Base-by-base conservation (phyloP, 2,329 filamentous ascomycete genomes). In the Sphaceloma murrayae region DNA sequence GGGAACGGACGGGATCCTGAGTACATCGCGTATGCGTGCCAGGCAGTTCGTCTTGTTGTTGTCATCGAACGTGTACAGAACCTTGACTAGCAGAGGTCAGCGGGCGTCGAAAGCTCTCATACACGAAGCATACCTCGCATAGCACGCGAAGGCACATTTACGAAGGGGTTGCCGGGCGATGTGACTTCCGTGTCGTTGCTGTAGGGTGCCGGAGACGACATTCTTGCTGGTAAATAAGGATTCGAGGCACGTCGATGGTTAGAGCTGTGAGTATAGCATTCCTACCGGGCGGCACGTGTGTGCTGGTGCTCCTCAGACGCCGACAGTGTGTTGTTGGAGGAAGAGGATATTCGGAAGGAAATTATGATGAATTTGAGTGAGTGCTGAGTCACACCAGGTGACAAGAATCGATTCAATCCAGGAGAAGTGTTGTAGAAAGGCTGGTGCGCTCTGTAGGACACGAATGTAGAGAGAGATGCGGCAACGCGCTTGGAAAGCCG, bases 21-120 rank as follows among this genome's bases (percentile, higher is more conserved):
- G 70, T 11, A 82, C 73, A 48, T 89, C 80, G 13, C 85, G 82
- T 70, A 85, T 82, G 56, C 89, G 77, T 48, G 89, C 88, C 39
- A 98, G 73, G 63, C 87, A 95, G 59, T 89, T 88, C 51, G 86
- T 81, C 64, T 87, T 87, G 66, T 78, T 82, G 53, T 89, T 81
- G 58, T 81, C 80, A 62, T 96, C 88, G 66, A 96, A 95, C 22
- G 87, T 94, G 66, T 96, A 98, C 49, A 94, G 80, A 39, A 96
- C 83, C 72, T 96, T 96, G 64, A 96, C 88, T 94, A 49, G 43
- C 32, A 22, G 3, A 16, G 11, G 34, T 51, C 14, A 51, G 49
- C 42, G 29, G 6, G 26, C 24, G 21, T 33, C 16, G 26, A 9
- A 13, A 31, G 27, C 14, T 39, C 14, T 8, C 21, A n/a, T n/a